phyloP scores from a whole-genome alignment of 2,329 filamentous ascomycete genomes.

The Botrytis pseudocinerea region DNA sequence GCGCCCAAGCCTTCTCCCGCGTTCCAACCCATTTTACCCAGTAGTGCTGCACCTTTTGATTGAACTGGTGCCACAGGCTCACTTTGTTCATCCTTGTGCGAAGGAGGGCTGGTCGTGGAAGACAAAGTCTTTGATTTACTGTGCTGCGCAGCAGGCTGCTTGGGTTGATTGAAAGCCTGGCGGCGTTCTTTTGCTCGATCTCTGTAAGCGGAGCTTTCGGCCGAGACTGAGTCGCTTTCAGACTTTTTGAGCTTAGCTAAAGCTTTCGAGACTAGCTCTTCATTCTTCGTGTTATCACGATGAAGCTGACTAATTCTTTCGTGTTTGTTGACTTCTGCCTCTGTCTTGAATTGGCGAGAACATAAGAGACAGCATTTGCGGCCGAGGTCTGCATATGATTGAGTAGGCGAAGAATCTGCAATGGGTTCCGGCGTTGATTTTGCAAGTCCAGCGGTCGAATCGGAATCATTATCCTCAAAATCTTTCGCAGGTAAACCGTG shows the following conservation, averaged over 20 bases:
- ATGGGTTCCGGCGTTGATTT: conserved; percentile 30
- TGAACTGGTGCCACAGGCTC: conserved; percentile 42
- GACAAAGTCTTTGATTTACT: conserved; percentile 39
- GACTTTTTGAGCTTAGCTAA: conserved; percentile 43
- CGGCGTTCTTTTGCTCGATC: conserved; percentile 70
- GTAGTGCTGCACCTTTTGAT: conserved; percentile 65
- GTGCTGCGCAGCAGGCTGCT: conserved; percentile 49
- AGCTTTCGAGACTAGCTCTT: conserved; percentile 46
- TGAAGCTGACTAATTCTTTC: conserved; percentile 60
- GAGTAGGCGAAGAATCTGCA: conserved; percentile 44
- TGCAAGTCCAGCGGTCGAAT: conserved; percentile 25
- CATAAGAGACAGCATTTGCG: conserved; percentile 63
- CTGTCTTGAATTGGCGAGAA: conserved; percentile 56
- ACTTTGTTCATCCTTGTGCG: conserved; percentile 45
- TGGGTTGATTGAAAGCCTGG: conserved; percentile 60
- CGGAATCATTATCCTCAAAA: conserved; percentile 38
- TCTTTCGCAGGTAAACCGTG: conserved; percentile 53
- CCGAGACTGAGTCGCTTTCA: conserved; percentile 18
- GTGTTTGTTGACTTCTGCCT: conserved; percentile 58
- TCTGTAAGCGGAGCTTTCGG: conserved; percentile 38
- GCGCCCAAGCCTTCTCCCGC: conserved; percentile 65
- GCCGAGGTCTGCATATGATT: conserved; percentile 61
- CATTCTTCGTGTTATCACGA: conserved; percentile 54
- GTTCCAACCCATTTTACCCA: conserved; percentile 74
- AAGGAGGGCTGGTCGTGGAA: conserved; percentile 15